Evolutionary conservation across 805 yeast species (phyloP), one percentile per base, ranked within the genome.

Genomic region (Metschnikowia koreensis): DNA sequence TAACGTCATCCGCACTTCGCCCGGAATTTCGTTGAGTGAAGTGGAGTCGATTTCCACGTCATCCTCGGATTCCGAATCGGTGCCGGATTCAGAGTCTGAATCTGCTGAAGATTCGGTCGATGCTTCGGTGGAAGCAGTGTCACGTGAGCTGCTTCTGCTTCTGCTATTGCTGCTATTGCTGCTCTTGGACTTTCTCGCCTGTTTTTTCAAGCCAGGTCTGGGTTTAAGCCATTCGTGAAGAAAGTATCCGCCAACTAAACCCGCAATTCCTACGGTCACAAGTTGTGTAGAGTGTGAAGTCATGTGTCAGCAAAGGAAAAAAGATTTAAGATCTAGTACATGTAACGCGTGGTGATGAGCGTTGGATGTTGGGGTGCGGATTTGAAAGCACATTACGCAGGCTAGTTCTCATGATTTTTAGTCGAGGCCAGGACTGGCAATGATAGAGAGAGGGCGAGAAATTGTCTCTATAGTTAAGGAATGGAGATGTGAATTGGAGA

Each of bases 1-100:
- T 27, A 94, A 73, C 0, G 94, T 91, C 97, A 93, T 87, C 61
- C 87, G 74, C 11, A 86, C 89, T 65, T 87, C 94, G 0, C 94
- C 96, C 0, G 87, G 87, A 2, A 87, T 70, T 15, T 80, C 83
- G 60, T 86, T 86, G 56, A 88, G 69, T 1, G 80, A 68, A 0
- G 73, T 68, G 0, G 90, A 84, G 57, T 87, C 81, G 44, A 86
- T 75, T 48, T 82, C 87, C 31, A 79, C 65, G 28, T 79, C 84
- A 46, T 76, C 81, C 22, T 81, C 85, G 11, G 75, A 78, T 4
- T 75, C 80, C 11, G 54, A 55, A 29, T 48, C 53, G 17, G 46
- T 38, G 13, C 43, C 48, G 6, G 50, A 38, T 41, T 53, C 57
- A 15, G 54, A 41, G 15, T 44, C 46, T 6, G 67, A 40, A 33